phyloP scores from a whole-genome alignment of 1,284 basidiomycete species.

The Pascua guehoae region DNA sequence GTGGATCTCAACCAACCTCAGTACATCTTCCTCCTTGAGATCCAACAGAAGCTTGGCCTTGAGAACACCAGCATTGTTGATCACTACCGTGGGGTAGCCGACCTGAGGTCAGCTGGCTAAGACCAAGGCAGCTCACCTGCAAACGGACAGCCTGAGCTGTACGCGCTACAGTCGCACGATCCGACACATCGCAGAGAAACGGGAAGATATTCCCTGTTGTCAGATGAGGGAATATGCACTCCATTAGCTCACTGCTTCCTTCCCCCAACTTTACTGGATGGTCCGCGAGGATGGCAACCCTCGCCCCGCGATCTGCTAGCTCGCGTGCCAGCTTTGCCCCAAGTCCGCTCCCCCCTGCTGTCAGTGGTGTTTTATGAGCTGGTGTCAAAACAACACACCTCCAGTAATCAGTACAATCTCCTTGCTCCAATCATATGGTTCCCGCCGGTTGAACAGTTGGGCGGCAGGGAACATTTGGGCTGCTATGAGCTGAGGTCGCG shows the following conservation, averaged over 20 bases:
- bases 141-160: constrained; percentile 66
- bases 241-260: not conserved
- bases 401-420: constrained; percentile 87
- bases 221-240: not conserved
- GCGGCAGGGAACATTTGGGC: not conserved
- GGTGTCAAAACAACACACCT: constrained; percentile 54
- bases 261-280: constrained; percentile 39
- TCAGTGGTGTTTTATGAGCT: not conserved
- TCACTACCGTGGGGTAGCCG: constrained; percentile 79
- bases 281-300: constrained; percentile 79
- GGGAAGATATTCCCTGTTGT: constrained; percentile 58
- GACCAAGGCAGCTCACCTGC: constrained; percentile 56
- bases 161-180: constrained; percentile 71
- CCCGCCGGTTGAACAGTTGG: too few species aligned
- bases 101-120: constrained; percentile 54
- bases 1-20: constrained; percentile 59
- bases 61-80: constrained; percentile 96
- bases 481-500: not conserved
- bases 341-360: constrained; percentile 75
- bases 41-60: constrained; percentile 83
- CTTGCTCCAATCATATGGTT: constrained; percentile 59
- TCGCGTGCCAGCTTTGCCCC: constrained; percentile 81
- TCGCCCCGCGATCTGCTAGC: constrained; percentile 72
- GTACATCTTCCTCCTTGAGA: constrained; percentile 68
- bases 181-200: constrained; percentile 84